phyloP scores from a whole-genome alignment of 176 grass and related monocot species.

The Microstegium vimineum region DNA sequence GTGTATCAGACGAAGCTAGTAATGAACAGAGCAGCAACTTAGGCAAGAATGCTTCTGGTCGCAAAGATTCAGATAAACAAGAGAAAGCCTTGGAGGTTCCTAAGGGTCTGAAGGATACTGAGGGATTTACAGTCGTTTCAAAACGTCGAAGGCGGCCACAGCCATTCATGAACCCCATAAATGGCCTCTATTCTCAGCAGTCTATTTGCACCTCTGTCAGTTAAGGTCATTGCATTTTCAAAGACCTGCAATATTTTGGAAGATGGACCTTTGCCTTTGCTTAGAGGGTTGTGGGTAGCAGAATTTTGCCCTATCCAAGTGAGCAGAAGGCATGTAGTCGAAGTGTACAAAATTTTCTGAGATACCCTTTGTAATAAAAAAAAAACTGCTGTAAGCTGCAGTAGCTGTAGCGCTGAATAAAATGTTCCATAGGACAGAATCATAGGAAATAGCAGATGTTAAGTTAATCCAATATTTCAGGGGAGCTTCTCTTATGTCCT shows the following conservation, averaged over 20 bases:
- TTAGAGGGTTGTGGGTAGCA: conserved; percentile 30
- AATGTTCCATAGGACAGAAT: conserved; percentile 13
- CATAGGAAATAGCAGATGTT: conserved; percentile 20
- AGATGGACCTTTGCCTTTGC: conserved; percentile 29
- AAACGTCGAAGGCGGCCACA: conserved; percentile 77
- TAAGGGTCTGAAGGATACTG: conserved; percentile 60
- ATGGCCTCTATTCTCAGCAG: conserved; percentile 68
- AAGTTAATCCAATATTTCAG: neutral
- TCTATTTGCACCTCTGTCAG: conserved; percentile 83
- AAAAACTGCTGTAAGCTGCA: neutral
- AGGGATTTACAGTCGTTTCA: conserved; percentile 85
- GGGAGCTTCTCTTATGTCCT: neutral
- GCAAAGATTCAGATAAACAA: conserved; percentile 34
- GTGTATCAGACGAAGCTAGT: conserved; percentile 39
- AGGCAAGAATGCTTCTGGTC: conserved; percentile 12
- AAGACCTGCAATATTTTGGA: conserved; percentile 40
- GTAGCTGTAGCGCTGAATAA: conserved; percentile 38
- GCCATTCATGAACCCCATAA: conserved; percentile 57
- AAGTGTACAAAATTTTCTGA: conserved; percentile 42
- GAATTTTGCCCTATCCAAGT: conserved; percentile 30
- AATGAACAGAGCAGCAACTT: conserved; percentile 30
- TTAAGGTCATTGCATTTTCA: conserved; percentile 20
- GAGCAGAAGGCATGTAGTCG: conserved; percentile 16
- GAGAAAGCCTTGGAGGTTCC: conserved; percentile 3
- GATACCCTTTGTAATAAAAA: conserved; percentile 21